Evolutionary conservation across 129 eudicot genomes (phyloP).

Genomic region (Helianthus annuus): HanXRQr2.0-SUNRISE NC_035448.2:129116073-129116572

Average conservation of each 20-base stretch:
- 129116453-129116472: too few species aligned
- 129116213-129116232: background rate
- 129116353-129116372: too few species aligned
- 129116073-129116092: too few species aligned
- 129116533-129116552: background rate
- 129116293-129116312: too few species aligned
- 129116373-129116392: too few species aligned
- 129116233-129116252: background rate
- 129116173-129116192: background rate
- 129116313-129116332: too few species aligned
- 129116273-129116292: too few species aligned
- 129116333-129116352: too few species aligned
- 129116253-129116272: background rate
- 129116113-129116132: background rate
- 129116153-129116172: background rate
- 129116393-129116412: too few species aligned
- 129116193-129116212: background rate
- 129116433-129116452: too few species aligned
- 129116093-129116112: background rate
- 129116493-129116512: background rate
- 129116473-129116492: too few species aligned
- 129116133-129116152: background rate
- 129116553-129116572: constrained; percentile 1
- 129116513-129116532: background rate
- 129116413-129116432: too few species aligned